Conservation (phyloP, 202 grass and related monocot genomes). For the Zizania palustris region DNA sequence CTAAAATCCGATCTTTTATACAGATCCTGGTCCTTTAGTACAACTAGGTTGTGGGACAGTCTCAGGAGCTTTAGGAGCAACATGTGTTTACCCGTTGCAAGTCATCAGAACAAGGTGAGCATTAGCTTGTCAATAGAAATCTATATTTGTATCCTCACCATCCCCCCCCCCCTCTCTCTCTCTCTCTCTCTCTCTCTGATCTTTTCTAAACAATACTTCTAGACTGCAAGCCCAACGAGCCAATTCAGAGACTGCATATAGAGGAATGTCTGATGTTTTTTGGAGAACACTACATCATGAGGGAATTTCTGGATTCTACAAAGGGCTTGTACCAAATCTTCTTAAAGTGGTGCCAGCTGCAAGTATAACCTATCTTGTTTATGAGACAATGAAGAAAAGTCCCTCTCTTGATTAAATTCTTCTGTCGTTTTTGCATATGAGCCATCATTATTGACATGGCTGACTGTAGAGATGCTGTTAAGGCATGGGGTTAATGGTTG, state of each 20-base stretch:
- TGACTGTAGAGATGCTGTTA: slow-evolving; percentile 60
- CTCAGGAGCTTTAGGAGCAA: slow-evolving; percentile 86
- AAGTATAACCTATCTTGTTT: slow-evolving; percentile 91
- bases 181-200: slow-evolving; percentile 5
- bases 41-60: slow-evolving; percentile 86
- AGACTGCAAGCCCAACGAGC: slow-evolving; percentile 73
- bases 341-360: slow-evolving; percentile 90
- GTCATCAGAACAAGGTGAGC: slow-evolving; percentile 85
- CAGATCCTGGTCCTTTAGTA: slow-evolving; percentile 77
- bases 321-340: slow-evolving; percentile 78
- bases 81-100: slow-evolving; percentile 91
- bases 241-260: slow-evolving; percentile 60
- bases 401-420: slow-evolving; percentile 64
- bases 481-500: slow-evolving; percentile 51
- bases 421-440: slow-evolving; percentile 38
- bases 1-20: slow-evolving; percentile 29
- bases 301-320: slow-evolving; percentile 76
- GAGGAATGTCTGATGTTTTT: slow-evolving; percentile 79
- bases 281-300: slow-evolving; percentile 61
- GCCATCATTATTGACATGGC: slow-evolving; percentile 39
- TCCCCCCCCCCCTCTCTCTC: neutral
- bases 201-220: slow-evolving; percentile 26
- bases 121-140: slow-evolving; percentile 25
- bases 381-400: slow-evolving; percentile 88
- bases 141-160: neutral